A percentile compares a stretch with the other conserved stretches of the same genome.
Conservation (phyloP, 495 filamentous ascomycete species). For the Penicillium angulare region DNA sequence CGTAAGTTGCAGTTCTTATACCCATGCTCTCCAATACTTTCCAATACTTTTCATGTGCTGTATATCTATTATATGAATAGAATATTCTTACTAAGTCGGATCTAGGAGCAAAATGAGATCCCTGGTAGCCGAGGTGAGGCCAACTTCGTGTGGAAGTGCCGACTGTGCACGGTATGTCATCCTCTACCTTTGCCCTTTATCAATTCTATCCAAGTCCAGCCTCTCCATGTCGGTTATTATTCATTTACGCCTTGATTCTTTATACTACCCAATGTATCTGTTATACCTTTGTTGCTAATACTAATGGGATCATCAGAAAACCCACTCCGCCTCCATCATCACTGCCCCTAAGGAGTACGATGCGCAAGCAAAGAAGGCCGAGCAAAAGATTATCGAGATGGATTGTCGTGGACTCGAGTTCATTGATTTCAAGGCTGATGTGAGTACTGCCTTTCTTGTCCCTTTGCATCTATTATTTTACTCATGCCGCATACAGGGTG, state of each 20-base stretch:
- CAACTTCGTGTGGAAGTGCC: conserved; percentile 98
- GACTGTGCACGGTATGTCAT: conserved; percentile 73
- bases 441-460: conserved; percentile 33
- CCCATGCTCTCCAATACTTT: too few relatives aligned
- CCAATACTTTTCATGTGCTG: too few relatives aligned
- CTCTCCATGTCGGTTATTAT: too few relatives aligned
- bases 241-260: too few relatives aligned
- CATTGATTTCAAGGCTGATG: conserved; percentile 82
- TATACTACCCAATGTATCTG: too few relatives aligned
- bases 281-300: too few relatives aligned
- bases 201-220: not conserved
- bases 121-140: conserved; percentile 91
- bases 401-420: conserved; percentile 96
- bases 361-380: conserved; percentile 57
- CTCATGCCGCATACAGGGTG: conserved; percentile 54
- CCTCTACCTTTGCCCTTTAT: not conserved
- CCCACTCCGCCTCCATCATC: conserved; percentile 69
- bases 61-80: too few relatives aligned
- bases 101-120: conserved; percentile 79
- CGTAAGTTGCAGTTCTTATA: conserved; percentile 53
- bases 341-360: conserved; percentile 67
- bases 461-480: not conserved
- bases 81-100: not conserved
- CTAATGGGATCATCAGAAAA: conserved; percentile 43
- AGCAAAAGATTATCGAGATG: conserved; percentile 77